Evolutionary conservation across 2,329 filamentous ascomycete species (phyloP).

Genomic region (Pestalotiopsis fici): DNA sequence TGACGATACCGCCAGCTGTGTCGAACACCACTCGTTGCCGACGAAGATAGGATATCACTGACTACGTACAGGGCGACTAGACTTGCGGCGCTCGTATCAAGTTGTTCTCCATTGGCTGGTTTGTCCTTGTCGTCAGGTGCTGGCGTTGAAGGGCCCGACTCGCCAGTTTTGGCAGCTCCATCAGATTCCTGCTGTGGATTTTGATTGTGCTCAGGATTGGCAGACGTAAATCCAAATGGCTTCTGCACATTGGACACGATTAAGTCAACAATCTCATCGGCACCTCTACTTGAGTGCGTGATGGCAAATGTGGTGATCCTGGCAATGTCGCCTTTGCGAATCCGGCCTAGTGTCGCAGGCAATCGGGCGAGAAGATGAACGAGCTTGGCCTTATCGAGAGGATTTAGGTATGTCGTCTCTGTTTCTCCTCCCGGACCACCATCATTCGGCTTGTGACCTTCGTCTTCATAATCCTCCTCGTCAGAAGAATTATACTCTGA

Average conservation of each 20-base stretch:
- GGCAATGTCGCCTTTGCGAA: constrained; percentile 84
- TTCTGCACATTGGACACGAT: constrained; percentile 79
- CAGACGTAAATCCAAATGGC: constrained; percentile 73
- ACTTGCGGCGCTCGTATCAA: constrained; percentile 71
- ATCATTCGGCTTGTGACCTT: constrained; percentile 46
- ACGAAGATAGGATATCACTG: constrained; percentile 77
- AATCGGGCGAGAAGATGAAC: constrained; percentile 81
- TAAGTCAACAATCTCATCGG: constrained; percentile 89
- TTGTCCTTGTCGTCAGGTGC: constrained; percentile 32
- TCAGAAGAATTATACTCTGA: constrained; percentile 86
- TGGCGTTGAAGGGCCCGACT: constrained; percentile 35
- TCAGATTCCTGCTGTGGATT: constrained; percentile 40
- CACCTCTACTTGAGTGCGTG: constrained; percentile 79
- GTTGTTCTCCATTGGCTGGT: constrained; percentile 29
- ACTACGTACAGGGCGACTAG: constrained; percentile 79
- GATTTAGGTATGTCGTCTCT: constrained; percentile 72
- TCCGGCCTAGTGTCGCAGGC: constrained; percentile 71
- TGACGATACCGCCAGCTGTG: constrained; percentile 87
- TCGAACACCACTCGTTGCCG: constrained; percentile 74
- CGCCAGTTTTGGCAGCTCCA: constrained; percentile 27
- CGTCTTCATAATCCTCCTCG: constrained; percentile 72
- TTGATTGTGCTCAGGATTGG: constrained; percentile 59
- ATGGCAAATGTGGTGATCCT: constrained; percentile 87
- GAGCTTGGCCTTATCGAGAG: constrained; percentile 81
- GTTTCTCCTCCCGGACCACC: constrained; percentile 30